Evolutionary conservation across 441 rosid species (phyloP), one percentile per base, ranked within the genome.

Genomic region (Populus hybrid): DNA sequence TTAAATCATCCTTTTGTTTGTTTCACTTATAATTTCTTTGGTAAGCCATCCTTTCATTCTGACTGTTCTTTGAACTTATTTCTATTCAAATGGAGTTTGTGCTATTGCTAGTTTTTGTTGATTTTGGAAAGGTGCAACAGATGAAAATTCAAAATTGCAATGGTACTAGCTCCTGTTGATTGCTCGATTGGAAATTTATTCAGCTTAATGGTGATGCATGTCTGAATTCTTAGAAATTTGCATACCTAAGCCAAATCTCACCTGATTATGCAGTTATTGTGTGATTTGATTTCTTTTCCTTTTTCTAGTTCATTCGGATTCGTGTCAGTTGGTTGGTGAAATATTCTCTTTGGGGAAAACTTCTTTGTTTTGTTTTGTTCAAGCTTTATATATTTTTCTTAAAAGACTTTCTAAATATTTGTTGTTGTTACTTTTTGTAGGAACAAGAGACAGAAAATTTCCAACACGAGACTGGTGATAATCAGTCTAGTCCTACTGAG

Each of bases 401-500:
- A 1, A 34, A 34, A 34, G 24, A 42, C 16, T n/a, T 6, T 76
- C 59, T 69, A 61, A 75, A 68, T 46, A 38, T 50, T 67, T 11
- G n/a, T 30, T 24, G 28, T 38, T 34, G 11, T 2, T 28, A 16
- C 38, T 76, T 71, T 30, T n/a, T 78, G 72, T 77, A 94, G 99
- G 91, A 86, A 30, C 93, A 90, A 75, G 89, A 88, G 18, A 70
- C 85, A 10, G 77, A 76, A 53, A 84, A 83, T 74, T 71, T 28
- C 81, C 82, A 87, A 82, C 84, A 85, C 6, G 97, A 89, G 78
- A 80, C 84, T 50, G 88, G 71, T 2, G 86, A 83, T 73, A 66
- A 75, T 74, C 89, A 84, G 53, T 78, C 86, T 71, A 67, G 69
- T 81, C 81, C 73, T 28, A 78, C 82, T 0, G 88, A 88, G 67